Conservation (phyloP, 305 asterid genomes). For the Fraxinus sp. region DNA sequence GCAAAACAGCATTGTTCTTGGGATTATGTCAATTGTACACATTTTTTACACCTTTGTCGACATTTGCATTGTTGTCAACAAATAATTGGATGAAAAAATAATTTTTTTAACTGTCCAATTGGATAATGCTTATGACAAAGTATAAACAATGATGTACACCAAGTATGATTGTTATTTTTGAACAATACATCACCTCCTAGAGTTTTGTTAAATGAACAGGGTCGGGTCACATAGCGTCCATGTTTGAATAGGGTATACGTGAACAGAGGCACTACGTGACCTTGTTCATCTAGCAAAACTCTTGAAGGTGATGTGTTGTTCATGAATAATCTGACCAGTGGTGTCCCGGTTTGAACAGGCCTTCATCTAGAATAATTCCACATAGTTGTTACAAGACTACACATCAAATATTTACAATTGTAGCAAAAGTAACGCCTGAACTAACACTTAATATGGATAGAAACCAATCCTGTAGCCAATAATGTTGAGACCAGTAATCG, state of each 20-base stretch:
- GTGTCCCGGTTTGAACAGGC: not conserved
- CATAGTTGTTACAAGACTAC: constrained; percentile 53
- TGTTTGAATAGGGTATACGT: not conserved
- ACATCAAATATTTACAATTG: not conserved
- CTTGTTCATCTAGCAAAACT: not conserved
- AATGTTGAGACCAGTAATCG: constrained; percentile 57
- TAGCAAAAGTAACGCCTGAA: not conserved
- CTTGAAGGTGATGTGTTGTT: not conserved
- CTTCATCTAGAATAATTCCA: constrained; percentile 3
- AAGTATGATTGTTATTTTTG: not conserved
- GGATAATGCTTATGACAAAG: too few species aligned
- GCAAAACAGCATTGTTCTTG: too few species aligned
- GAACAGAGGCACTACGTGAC: not conserved
- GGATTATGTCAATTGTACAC: too few species aligned
- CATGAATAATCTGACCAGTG: not conserved
- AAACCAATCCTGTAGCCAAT: constrained; percentile 65
- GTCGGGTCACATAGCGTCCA: not conserved
- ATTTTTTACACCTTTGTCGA: too few species aligned
- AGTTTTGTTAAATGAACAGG: not conserved
- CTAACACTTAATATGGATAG: not conserved
- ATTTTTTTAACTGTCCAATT: too few species aligned
- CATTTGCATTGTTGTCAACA: too few species aligned
- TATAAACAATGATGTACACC: too few species aligned
- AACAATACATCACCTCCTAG: not conserved
- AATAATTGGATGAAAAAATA: too few species aligned